Evolutionary conservation across 768 basidiomycete genomes (phyloP).

Genomic region (Leccinum subgranulosum): DNA sequence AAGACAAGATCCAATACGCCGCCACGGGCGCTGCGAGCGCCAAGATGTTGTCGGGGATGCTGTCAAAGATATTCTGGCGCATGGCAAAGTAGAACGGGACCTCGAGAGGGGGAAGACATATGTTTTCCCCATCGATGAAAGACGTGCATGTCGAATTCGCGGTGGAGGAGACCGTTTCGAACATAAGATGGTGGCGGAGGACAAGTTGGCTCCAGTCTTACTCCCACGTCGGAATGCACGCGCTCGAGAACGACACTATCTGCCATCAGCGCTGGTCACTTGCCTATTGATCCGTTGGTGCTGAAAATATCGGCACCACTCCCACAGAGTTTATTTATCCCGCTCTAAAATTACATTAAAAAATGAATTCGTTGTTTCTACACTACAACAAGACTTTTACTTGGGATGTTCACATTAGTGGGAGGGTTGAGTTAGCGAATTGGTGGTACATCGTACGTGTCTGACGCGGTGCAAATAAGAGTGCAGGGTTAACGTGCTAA

Average conservation of each 20-base stretch:
- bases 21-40: slow-evolving; percentile 72
- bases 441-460: slow-evolving; percentile 31
- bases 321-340: no score
- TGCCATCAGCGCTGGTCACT: no score
- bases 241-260: no score
- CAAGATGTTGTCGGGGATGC: slow-evolving; percentile 67
- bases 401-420: slow-evolving; percentile 32
- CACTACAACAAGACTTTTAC: slow-evolving; percentile 34
- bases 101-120: slow-evolving; percentile 34
- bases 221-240: slow-evolving; percentile 1
- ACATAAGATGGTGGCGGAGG: slow-evolving; percentile 10
- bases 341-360: not conserved
- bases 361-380: slow-evolving; percentile 26
- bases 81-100: slow-evolving; percentile 57
- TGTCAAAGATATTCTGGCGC: slow-evolving; percentile 45
- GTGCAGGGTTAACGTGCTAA: slow-evolving; percentile 24
- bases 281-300: no score
- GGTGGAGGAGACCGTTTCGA: slow-evolving; percentile 11
- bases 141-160: slow-evolving; percentile 38
- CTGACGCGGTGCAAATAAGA: slow-evolving; percentile 28
- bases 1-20: slow-evolving; percentile 81
- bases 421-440: slow-evolving; percentile 27
- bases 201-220: not conserved
- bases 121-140: slow-evolving; percentile 32
- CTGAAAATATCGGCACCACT: no score